phyloP scores from a whole-genome alignment of 495 filamentous ascomycete genomes.

The Hyaloscypha variabilis region DNA sequence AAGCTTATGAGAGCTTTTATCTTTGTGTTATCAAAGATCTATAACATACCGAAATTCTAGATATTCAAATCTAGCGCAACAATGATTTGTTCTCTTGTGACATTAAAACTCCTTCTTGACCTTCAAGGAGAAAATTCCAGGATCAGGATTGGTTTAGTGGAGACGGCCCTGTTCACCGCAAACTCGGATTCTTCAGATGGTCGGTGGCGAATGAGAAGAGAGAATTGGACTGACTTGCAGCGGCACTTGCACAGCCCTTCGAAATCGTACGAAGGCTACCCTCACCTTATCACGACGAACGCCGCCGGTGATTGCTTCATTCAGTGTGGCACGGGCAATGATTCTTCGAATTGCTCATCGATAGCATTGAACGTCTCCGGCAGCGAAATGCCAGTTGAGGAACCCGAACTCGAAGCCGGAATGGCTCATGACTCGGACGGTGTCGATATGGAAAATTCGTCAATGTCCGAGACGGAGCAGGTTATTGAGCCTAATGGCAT shows the following conservation, averaged over 20 bases:
- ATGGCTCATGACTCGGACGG: not conserved
- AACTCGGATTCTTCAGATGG: not conserved
- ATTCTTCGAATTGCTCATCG: not conserved
- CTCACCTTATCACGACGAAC: not conserved
- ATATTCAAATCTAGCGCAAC: not conserved
- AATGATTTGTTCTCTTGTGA: not conserved
- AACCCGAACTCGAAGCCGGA: not conserved
- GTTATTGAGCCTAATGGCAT: constrained; percentile 15
- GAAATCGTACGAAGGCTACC: not conserved
- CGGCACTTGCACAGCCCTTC: not conserved
- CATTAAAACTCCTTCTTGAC: not conserved
- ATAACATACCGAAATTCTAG: not conserved
- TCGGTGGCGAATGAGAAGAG: not conserved
- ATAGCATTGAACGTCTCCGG: not conserved
- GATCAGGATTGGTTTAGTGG: not conserved
- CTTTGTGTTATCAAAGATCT: not conserved
- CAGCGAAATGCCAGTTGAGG: constrained; percentile 3
- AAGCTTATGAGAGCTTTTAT: not conserved
- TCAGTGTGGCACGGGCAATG: not conserved
- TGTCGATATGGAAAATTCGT: not conserved
- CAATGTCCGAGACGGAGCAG: not conserved
- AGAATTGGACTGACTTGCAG: not conserved
- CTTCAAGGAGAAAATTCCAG: no score
- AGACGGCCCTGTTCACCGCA: not conserved
- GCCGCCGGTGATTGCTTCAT: not conserved